Conservation (phyloP, 208 protist species). For the Naegleria gruberi region DNA sequence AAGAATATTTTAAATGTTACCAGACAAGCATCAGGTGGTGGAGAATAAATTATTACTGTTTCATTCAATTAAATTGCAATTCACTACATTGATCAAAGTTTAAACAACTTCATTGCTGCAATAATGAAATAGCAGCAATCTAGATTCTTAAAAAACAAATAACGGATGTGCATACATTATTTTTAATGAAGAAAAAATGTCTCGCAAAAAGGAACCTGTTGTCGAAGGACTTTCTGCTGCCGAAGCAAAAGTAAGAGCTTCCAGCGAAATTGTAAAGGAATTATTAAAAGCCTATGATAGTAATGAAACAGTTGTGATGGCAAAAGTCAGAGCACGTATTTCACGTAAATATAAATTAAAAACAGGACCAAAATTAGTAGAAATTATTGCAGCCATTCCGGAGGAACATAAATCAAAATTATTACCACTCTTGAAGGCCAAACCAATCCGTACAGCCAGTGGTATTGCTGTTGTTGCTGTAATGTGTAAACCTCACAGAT, state of each 20-base stretch:
- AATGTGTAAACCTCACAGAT: constrained; percentile 90
- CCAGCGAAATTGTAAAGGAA: constrained; percentile 34
- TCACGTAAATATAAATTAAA: constrained; percentile 27
- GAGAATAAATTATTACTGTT: no score
- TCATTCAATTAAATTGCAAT: no score
- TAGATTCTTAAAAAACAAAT: no score
- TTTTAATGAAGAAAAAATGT: no score
- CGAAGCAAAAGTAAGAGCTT: not conserved
- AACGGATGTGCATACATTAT: no score
- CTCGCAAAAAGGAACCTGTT: not conserved
- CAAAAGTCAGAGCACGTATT: constrained; percentile 17
- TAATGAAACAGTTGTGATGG: constrained; percentile 37
- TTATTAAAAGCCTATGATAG: constrained; percentile 40
- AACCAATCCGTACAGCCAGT: constrained; percentile 79
- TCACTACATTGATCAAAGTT: no score
- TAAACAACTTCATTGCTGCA: no score
- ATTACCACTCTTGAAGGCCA: constrained; percentile 61
- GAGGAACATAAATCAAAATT: constrained; percentile 54
- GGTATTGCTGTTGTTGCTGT: constrained; percentile 80
- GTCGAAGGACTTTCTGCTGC: not conserved
- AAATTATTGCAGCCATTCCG: constrained; percentile 72
- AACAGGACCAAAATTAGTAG: constrained; percentile 51
- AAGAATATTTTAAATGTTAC: not conserved
- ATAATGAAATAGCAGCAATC: no score
- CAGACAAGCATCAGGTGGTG: not conserved